Base-by-base conservation (phyloP, 768 basidiomycete genomes). In the Pleurotus pulmonarius region DNA sequence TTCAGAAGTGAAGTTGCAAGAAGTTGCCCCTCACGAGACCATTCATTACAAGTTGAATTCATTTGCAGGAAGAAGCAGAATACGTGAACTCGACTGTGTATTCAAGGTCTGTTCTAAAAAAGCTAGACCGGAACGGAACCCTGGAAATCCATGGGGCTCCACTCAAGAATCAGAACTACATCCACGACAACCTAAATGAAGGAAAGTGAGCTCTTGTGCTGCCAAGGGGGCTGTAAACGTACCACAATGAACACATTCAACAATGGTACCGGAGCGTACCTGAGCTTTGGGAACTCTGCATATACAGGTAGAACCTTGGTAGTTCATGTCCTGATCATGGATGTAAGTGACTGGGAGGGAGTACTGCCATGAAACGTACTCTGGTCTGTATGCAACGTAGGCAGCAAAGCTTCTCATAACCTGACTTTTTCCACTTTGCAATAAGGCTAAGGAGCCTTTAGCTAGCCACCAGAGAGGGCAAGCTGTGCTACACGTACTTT, bases 371-470 rank as follows among this genome's bases (percentile, higher is more conserved):
- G 46, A 43, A 51, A 64, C 75, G 49, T 62, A 89, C 94, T 74
- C 83, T 84, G 3, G 94, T 95, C 73, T 98, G 96, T 56, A 99
- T 98, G 70, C 97, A 99, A 45, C 97, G 80, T 51, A 98, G 73
- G 67, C 97, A 99, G 69, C 97, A 99, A 5, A 99, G 78, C 69
- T 98, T 99, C 73, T 98, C 97, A 69, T 98, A 99, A 4, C 97
- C 97, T 11, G 87, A 77, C 74, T 98, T 99, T 79, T 98, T 98
- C 97, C 97, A 99, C 71, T 99, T 99, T 38, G 97, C 97, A 67
- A 99, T 90, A 67, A 98, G 74, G 67, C 95, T 98, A 61, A 2
- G 39, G 39, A 43, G 16, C 58, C 57, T 58, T 45, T 59, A 60
- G 58, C 48, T 5, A 25, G 8, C 26, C 34, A 45, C 49, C 24